Evolutionary conservation across 208 protist species (phyloP), one percentile per base, ranked within the genome.

Genomic region (Porcisia deanei): DNA sequence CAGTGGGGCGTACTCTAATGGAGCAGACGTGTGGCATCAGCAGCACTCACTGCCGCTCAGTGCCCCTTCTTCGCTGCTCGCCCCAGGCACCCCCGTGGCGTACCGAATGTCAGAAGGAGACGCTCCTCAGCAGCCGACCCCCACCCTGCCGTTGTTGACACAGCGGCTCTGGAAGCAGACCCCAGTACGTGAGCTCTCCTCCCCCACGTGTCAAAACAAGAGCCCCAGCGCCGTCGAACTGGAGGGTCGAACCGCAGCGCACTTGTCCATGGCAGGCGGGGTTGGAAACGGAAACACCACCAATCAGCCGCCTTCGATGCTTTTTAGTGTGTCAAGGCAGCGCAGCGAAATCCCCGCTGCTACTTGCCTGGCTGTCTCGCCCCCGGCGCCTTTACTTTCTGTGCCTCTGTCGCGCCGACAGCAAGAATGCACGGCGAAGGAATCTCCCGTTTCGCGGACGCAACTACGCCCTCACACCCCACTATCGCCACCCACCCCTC

Each of bases 111-210:
- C 16, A 61, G 30, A 18, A 41, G 52, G 53, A 43, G 25, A 18
- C 53, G 37, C 22, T 61, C 18, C 47, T n/a, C 47, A 18, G 52
- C 67, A 54, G 52, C 34, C 41, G 30, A 71, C 14, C 52, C 67
- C 43, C 30, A 25, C 67, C 25, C 49, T 71, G 0, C 49, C 67
- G 12, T 59, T 47, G 30, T 22, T 71, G 12, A 14, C 68, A 18
- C 68, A 53, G 14, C 68, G 68, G 3, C 45, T 72, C 49, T 45
- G 68, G 68, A 72, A 30, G 34, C 47, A 72, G 47, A n/a, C 59
- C 49, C 37, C 53, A 3, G 52, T 25, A 25, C 68, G 37, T 30
- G 52, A 60, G 53, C 53, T 30, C 53, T 30, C 52, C 18, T 71
- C n/a, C 25, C 66, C 39, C 61, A 18, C 66, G 0, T n/a, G 1